Base-by-base conservation (phyloP, 768 basidiomycete genomes). In the Amanita rubescens region DNA sequence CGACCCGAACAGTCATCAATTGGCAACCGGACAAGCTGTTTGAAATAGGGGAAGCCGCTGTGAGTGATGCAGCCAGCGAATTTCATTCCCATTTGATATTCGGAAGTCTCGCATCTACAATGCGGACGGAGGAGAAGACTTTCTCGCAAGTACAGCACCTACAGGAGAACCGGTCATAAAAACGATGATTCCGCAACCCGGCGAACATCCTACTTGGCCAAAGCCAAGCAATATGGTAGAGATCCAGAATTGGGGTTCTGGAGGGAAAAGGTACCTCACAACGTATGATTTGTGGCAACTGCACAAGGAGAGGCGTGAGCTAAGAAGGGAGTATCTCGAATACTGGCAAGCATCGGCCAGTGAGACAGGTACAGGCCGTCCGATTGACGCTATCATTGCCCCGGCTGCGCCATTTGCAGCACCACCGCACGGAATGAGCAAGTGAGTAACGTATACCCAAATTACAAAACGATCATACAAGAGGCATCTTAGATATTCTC, bases 331-430 rank as follows among this genome's bases (percentile, higher is more conserved):
- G 46, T 81, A 87, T 61, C 65, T 86, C 44, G 75, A 81, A 44
- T 67, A 78, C 46, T 90, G 87, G 87, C 74, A 82, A 48, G 70
- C 66, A 4, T 84, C 82, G 0, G 67, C 59, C 9, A 56, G 51
- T 0, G 44, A 59, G 12, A 90, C 87, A 0, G 79, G 78, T 0
- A 90, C 86, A 0, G 85, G 84, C 1, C 68, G 90, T 2, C 84
- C 87, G 4, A 76, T 90, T 5, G 90, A 91, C 62, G 87, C 84
- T 1, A 79, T 92, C 58, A 82, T 91, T 33, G 68, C 73, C 2
- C 85, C 90, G 19, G 74, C 70, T 2, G 82, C 83, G 1, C 74
- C 85, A 1, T 82, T 70, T 60, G 67, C 75, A 1, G 84, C 88
- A 1, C 68, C 79, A 4, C 85, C 82, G 9, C 87, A 88, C 60